Evolutionary conservation across 225 moss, liverwort and hornwort species (phyloP).

Genomic region (Physcomitrium patens): DNA sequence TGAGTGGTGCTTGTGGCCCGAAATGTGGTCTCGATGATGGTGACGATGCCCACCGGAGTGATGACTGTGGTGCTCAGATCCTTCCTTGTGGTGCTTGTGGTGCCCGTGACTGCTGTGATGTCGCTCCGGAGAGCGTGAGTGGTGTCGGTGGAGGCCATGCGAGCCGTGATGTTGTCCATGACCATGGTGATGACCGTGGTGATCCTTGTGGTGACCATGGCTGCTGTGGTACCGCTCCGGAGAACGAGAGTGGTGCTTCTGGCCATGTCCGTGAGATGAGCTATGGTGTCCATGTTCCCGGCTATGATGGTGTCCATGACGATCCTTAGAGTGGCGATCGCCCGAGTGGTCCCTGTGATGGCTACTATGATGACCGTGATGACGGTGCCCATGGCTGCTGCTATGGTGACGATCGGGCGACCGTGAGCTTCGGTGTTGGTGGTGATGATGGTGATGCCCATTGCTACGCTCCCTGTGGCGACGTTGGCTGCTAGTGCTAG

Average conservation of each 20-base stretch:
- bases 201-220: conserved; percentile 20
- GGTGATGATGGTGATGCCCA: conserved; percentile 13
- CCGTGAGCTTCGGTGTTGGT: conserved; percentile 34
- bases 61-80: conserved; percentile 35
- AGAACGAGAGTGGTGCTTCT: conserved; percentile 25
- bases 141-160: conserved; percentile 23
- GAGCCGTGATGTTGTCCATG: conserved; percentile 42
- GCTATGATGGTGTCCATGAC: conserved; percentile 3
- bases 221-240: conserved; percentile 24
- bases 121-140: conserved; percentile 41
- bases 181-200: conserved; percentile 6
- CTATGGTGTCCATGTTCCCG: conserved; percentile 4
- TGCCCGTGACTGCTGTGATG: conserved; percentile 41
- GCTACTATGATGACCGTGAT: conserved; percentile 13
- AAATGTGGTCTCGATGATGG: conserved; percentile 26
- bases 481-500: conserved; percentile 41
- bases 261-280: conserved; percentile 9
- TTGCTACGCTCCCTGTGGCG: conserved; percentile 22
- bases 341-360: conserved; percentile 18
- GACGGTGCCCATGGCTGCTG: conserved; percentile 10
- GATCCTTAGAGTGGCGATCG: conserved; percentile 36
- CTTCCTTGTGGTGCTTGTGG: conserved; percentile 36
- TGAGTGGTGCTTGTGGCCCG: conserved; percentile 36
- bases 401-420: conserved; percentile 40
- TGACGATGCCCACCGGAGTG: conserved; percentile 30